Percentiles rank a stretch among this genome's conserved stretches.
Evolutionary conservation across 495 filamentous ascomycete species (phyloP).

Genomic region (Penicillium cosmopolitanum): DNA sequence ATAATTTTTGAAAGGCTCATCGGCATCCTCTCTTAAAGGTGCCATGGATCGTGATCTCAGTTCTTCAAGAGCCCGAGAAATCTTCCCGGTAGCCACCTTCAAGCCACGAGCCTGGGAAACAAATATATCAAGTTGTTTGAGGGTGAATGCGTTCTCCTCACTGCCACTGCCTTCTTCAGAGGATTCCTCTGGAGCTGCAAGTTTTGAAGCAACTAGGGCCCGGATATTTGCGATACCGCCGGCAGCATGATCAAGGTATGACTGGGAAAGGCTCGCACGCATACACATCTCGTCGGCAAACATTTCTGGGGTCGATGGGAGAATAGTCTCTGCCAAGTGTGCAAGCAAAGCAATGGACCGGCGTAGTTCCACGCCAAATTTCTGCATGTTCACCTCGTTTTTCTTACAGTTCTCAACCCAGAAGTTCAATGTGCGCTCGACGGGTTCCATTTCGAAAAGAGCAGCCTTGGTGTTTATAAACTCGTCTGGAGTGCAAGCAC

Average conservation of each 20-base stretch:
- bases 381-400: conserved; percentile 85
- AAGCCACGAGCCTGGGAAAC: conserved; percentile 76
- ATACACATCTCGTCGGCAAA: conserved; percentile 82
- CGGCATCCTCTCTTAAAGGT: conserved; percentile 57
- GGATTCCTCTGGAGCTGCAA: conserved; percentile 37
- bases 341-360: conserved; percentile 78
- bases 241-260: conserved; percentile 78
- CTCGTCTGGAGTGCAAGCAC: conserved; percentile 71
- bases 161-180: conserved; percentile 41
- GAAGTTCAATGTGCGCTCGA: conserved; percentile 84
- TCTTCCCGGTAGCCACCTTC: conserved; percentile 84
- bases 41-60: conserved; percentile 77
- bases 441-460: conserved; percentile 87
- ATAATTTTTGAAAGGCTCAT: conserved; percentile 57
- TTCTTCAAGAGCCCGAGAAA: conserved; percentile 75
- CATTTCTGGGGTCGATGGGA: conserved; percentile 69
- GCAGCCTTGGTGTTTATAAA: conserved; percentile 77
- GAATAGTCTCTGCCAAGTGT: conserved; percentile 81
- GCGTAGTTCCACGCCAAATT: conserved; percentile 78
- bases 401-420: conserved; percentile 84
- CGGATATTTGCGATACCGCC: conserved; percentile 65
- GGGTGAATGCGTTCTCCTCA: conserved; percentile 67
- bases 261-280: conserved; percentile 75
- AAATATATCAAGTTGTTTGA: conserved; percentile 71
- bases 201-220: conserved; percentile 65